Base-by-base conservation (phyloP, 2,329 filamentous ascomycete genomes). In the Paecilomyces fulvus region DNA sequence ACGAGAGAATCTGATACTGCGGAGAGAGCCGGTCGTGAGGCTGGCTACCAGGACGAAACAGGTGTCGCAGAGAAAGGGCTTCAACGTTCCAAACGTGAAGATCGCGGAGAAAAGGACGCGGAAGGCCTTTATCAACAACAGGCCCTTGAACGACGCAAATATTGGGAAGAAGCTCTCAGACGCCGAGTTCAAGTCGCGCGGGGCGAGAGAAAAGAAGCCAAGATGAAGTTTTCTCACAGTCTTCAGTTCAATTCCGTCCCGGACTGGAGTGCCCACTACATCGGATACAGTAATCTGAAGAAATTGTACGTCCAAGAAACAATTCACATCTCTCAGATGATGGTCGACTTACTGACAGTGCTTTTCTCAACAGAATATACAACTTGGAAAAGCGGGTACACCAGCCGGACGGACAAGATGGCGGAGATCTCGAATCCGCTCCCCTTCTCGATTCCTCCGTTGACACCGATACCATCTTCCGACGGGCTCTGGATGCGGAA, bases 221-320 rank as follows among this genome's bases (percentile, higher is more conserved):
- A 90, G 70, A 99, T 99, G 94, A 97, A 97, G 86, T 99, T 99
- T 81, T 97, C 92, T 17, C 94, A 99, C 74, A 97, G 92, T 76
- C 87, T 99, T 66, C 94, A 99, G 80, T 99, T 99, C 78, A 99
- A 99, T 79, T 92, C 94, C 61, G 94, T 99, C 65, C 94, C 94
- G n/a, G 94, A 99, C 76, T 99, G 94, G 94, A 96, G 90, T 79
- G 92, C 87, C 67, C 86, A 97, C 75, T 99, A 99, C 75, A 95
- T 99, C 70, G 89, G 92, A 59, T 99, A 99, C 76, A 96, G 92
- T 77, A 97, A 96, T 69, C 83, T 99, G 65, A 99, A 99, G 81
- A 99, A 99, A 80, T 83, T 96, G 90, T 95, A 73, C 68, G 88
- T 80, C 55, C 49, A 14, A 48, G 21, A 49, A 17, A 43, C n/a